These are phyloP conservation scores for Phaeosphaeriaceae sp. DNA, from an alignment of 2,329 filamentous ascomycete genomes.

Conservation along the genomic window DNA sequence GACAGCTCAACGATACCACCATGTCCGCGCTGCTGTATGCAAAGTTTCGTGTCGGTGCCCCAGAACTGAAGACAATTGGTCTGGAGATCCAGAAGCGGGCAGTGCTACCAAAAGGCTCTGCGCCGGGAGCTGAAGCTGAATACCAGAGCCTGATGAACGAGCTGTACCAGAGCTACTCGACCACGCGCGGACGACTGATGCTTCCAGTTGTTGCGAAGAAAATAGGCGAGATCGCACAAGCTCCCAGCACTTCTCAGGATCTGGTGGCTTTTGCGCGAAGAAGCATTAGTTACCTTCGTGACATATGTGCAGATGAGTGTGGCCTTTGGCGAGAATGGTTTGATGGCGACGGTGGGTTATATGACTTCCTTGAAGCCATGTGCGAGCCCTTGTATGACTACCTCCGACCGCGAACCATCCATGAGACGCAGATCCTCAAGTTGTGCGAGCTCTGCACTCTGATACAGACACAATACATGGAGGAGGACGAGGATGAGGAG, in stretches of 20 bases:
- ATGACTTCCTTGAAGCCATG: constrained; percentile 71
- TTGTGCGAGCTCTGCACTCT: constrained; percentile 72
- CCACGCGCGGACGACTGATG: constrained; percentile 65
- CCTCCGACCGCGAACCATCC: constrained; percentile 69
- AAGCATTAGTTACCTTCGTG: constrained; percentile 70
- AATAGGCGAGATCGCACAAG: constrained; percentile 62
- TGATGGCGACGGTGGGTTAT: constrained; percentile 66
- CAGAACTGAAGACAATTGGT: constrained; percentile 70
- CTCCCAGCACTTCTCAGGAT: constrained; percentile 67
- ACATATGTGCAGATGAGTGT: constrained; percentile 71
- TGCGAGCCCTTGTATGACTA: constrained; percentile 73
- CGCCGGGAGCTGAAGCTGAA: constrained; percentile 66
- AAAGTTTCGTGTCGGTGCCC: constrained; percentile 72
- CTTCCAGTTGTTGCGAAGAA: constrained; percentile 69
- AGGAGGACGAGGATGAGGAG: constrained; percentile 59
- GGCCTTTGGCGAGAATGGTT: constrained; percentile 73
- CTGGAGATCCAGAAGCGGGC: constrained; percentile 72
- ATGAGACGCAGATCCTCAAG: constrained; percentile 70
- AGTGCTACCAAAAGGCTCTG: constrained; percentile 65
- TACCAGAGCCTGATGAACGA: constrained; percentile 72
- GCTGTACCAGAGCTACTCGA: constrained; percentile 68
- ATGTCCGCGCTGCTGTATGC: constrained; percentile 75
- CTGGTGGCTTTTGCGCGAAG: constrained; percentile 70
- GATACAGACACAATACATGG: constrained; percentile 70
- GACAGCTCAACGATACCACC: constrained; percentile 74